These are phyloP conservation scores for Erysiphe neolycopersici DNA, from an alignment of 2,329 filamentous ascomycete species.

Conservation along the genomic window DNA sequence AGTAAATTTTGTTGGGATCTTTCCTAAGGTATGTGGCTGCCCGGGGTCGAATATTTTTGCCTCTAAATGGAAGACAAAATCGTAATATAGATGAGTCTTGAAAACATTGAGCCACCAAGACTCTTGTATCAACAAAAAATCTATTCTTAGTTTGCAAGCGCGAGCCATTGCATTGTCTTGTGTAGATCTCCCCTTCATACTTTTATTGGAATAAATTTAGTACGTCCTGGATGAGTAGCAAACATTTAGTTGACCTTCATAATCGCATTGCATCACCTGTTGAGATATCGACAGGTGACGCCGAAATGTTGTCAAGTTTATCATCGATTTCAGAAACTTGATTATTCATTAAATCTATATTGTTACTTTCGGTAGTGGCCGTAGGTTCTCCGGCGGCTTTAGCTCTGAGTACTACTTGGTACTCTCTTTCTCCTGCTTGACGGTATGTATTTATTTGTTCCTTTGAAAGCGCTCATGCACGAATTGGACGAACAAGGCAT, in stretches of 20 bases:
- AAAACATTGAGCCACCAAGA: no score
- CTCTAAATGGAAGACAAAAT: no score
- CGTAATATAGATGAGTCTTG: no score
- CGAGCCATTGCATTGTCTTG: no score
- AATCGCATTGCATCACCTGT: neutral
- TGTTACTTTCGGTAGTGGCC: neutral
- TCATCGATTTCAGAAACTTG: neutral
- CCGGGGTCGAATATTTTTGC: no score
- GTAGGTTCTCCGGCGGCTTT: neutral
- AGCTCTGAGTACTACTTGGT: neutral
- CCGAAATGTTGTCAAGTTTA: neutral
- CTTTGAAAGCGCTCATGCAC: neutral
- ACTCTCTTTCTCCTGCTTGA: neutral
- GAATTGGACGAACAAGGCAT: neutral
- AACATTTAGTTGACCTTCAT: neutral
- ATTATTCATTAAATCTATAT: neutral
- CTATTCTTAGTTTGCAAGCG: no score
- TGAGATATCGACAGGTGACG: neutral
- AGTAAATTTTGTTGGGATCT: neutral
- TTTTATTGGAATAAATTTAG: no score
- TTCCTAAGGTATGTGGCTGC: no score
- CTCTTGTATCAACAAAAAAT: no score
- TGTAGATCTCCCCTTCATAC: no score
- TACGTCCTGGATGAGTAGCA: no score
- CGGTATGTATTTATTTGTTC: no score